Evolutionary conservation across 2,329 filamentous ascomycete genomes (phyloP), one percentile per base, ranked within the genome.

Genomic region (Colletotrichum sp.): DNA sequence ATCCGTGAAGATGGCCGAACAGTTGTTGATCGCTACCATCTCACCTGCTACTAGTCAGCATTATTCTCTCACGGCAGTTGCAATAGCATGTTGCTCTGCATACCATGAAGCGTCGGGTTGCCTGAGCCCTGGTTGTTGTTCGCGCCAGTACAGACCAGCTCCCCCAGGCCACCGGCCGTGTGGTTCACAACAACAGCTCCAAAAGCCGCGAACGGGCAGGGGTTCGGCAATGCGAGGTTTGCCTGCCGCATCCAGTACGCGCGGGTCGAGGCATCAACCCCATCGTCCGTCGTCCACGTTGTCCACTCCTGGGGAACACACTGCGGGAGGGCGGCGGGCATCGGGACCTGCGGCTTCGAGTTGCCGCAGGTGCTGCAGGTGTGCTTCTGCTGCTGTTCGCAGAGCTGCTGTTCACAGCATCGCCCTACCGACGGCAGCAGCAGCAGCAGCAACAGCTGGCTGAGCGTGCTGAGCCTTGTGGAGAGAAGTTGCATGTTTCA

Each of bases 111-210:
- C 2, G 84, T 88, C 2, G 89, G 89, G 79, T 91, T 89, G 2
- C 89, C 89, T 4, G 83, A 86, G 34, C 78, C 74, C 7, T 78
- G 77, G 67, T 85, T 86, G 30, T 82, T 80, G 78, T 91, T 91
- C 21, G 85, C 87, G 9, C 88, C 89, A 16, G 86, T 86, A 80
- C 89, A 91, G 16, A 91, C 81, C 4, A 89, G 79, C 26, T 87
- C 81, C 4, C 88, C 88, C 0, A 85, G 79, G 0, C 83, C 84
- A 26, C 77, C 77, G 7, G 77, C 79, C 0, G 89, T 90, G 78
- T 91, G 90, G 78, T 91, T 91, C 16, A 91, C 90, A 71, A 91
- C 86, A 26, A 86, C 89, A 16, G 86, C 84, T 4, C 88, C 89
- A 79, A 91, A 91, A 7, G 90, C 87, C 8, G 84, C 86, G 76